phyloP scores from a whole-genome alignment of 2,329 filamentous ascomycete species.

The Septoria petroselini region DNA sequence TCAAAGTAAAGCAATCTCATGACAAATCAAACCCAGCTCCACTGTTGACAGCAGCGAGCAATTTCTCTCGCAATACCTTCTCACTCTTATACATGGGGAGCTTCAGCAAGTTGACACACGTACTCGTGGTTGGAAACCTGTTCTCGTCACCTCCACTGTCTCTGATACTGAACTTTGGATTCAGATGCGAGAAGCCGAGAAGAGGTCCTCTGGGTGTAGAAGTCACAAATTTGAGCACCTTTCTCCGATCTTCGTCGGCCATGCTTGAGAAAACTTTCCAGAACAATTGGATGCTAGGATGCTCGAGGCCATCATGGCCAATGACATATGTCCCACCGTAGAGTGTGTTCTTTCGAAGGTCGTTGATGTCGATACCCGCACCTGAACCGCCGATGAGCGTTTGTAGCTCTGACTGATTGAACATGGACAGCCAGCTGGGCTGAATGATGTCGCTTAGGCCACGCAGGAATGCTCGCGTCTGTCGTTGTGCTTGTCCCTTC shows the following conservation, averaged over 20 bases:
- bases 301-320: conserved; percentile 83
- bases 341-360: conserved; percentile 76
- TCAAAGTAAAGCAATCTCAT: conserved; percentile 45
- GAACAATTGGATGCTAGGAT: conserved; percentile 80
- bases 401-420: conserved; percentile 93
- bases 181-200: conserved; percentile 81
- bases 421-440: conserved; percentile 94
- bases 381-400: conserved; percentile 82
- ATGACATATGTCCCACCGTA: conserved; percentile 87
- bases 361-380: conserved; percentile 79
- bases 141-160: conserved; percentile 75
- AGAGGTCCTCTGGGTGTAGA: conserved; percentile 87
- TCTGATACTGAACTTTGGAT: conserved; percentile 82
- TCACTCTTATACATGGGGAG: conserved; percentile 74
- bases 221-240: conserved; percentile 93
- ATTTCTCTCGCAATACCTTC: conserved; percentile 66
- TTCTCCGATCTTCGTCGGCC: conserved; percentile 71
- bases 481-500: conserved; percentile 71
- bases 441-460: conserved; percentile 86
- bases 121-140: conserved; percentile 86
- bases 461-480: conserved; percentile 82
- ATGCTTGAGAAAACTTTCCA: conserved; percentile 84
- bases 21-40: conserved; percentile 87
- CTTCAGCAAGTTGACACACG: conserved; percentile 93
- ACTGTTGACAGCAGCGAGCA: conserved; percentile 84